Evolutionary conservation across 305 asterid species (phyloP), one percentile per base, ranked within the genome.

Genomic region (Petunia hybrid): DNA sequence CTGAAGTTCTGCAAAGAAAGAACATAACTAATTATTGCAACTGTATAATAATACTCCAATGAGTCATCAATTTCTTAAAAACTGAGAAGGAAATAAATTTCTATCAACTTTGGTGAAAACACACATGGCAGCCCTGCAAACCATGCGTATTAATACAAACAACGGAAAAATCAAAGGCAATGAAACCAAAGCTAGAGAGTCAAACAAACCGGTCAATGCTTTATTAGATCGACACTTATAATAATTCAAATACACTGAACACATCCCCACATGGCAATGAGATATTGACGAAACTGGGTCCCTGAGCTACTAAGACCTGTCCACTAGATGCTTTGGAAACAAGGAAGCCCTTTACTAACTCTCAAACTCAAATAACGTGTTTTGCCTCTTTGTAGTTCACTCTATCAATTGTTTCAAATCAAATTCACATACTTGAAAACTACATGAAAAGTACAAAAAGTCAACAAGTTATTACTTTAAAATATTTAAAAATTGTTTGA

Each of bases 1-100:
- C 69, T 82, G 84, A 83, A 95, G 73, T 88, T 92, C 98, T 95
- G 96, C 87, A 77, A 39, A 75, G 35, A 80, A 59, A 84, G 8
- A 6, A 16, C 43, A 36, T 35, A 36, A 63, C 41, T 63, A 63
- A 12, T 22, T 22, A 60, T 16, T 8, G 13, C 40, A 61, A 31
- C 66, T 61, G 66, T 12, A 61, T 61, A 61, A 31, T 22, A 5
- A 31, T 22, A 35, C 5, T 61, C 40, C 40, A 61, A 61, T 4
- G 2, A 61, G 66, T 8, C 22, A 61, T 35, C 8, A 14, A 61
- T 61, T 31, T 31, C 4, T 2, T 8, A 35, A 61, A 61, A 31
- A 61, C 8, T 8, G 57, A 51, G 66, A 16, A 7, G 1, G 40
- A 61, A 22, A 8, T 61, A 61, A 7, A 61, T 8, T 61, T 8